phyloP scores from a whole-genome alignment of 1,284 basidiomycete species.

The Golubevia sp. region DNA sequence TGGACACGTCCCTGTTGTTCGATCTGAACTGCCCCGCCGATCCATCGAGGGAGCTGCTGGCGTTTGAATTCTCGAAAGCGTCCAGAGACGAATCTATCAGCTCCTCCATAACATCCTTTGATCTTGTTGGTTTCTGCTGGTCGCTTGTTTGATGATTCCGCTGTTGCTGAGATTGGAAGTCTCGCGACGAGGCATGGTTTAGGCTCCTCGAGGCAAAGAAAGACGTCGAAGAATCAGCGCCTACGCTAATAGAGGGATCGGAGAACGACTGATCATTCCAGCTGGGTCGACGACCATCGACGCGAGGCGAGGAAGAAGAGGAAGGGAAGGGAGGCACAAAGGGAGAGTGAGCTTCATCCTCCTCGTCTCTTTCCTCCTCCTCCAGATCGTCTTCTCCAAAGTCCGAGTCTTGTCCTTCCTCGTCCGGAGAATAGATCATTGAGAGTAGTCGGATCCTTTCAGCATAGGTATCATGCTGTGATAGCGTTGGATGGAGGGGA shows the following conservation, averaged over 20 bases:
- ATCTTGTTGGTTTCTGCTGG: too few species aligned
- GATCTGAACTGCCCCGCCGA: too few species aligned
- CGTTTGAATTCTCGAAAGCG: too few species aligned
- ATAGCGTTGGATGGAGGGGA: neutral
- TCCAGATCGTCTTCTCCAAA: slow-evolving; percentile 7
- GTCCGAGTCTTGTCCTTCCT: slow-evolving; percentile 11
- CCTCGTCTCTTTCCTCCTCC: neutral
- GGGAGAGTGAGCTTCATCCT: neutral
- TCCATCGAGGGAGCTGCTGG: too few species aligned
- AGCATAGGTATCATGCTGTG: slow-evolving; percentile 45
- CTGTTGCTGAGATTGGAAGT: too few species aligned
- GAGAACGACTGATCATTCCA: neutral
- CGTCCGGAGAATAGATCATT: slow-evolving; percentile 39
- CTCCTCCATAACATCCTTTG: too few species aligned
- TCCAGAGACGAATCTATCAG: too few species aligned
- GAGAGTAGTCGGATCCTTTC: slow-evolving; percentile 47
- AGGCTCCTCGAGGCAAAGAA: neutral
- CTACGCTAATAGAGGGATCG: neutral
- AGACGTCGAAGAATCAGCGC: neutral
- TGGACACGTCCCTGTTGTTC: too few species aligned
- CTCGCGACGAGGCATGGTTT: too few species aligned
- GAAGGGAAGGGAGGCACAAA: too few species aligned
- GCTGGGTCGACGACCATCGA: neutral
- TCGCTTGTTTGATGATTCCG: too few species aligned
- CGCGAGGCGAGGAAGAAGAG: neutral